Percentiles rank a stretch among this genome's conserved stretches.
Conservation (phyloP, 106 monocot genomes). For the Cymbidium sinense region DNA sequence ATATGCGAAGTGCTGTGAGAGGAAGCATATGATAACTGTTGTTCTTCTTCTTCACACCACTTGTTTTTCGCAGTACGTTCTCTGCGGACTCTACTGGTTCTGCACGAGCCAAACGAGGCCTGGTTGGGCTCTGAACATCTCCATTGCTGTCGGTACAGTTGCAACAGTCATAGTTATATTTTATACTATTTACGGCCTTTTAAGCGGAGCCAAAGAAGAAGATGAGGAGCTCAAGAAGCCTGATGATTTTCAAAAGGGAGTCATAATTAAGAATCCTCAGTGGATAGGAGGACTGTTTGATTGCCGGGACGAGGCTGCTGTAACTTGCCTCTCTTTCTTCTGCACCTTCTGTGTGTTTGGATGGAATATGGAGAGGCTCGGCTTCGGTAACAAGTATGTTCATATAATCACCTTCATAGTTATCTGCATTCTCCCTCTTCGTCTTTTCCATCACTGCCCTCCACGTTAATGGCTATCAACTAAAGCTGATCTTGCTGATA, state of each 20-base stretch:
- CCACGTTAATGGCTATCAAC: background rate
- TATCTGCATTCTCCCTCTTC: slow-evolving; percentile 16
- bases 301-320: slow-evolving; percentile 16
- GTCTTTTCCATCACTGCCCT: slow-evolving; percentile 7
- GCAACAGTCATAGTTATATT: background rate
- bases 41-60: slow-evolving; percentile 18
- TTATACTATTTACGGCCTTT: slow-evolving; percentile 4
- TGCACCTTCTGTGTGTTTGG: slow-evolving; percentile 26
- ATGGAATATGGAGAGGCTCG: slow-evolving; percentile 20
- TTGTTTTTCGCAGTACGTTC: slow-evolving; percentile 7
- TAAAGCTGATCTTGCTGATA: background rate
- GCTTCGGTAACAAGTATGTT: slow-evolving; percentile 25
- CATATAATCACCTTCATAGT: slow-evolving; percentile 16
- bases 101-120: slow-evolving; percentile 8
- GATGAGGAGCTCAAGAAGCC: background rate
- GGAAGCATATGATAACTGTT: slow-evolving; percentile 6
- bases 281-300: slow-evolving; percentile 29
- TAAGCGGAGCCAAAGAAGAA: background rate
- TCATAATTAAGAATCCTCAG: slow-evolving; percentile 5
- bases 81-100: slow-evolving; percentile 18
- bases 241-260: background rate
- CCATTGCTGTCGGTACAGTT: background rate
- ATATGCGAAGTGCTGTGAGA: background rate
- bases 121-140: slow-evolving; percentile 10
- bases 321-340: slow-evolving; percentile 15